Evolutionary conservation across 2,329 filamentous ascomycete genomes (phyloP).

Genomic region (Cadophora sp.): DNA sequence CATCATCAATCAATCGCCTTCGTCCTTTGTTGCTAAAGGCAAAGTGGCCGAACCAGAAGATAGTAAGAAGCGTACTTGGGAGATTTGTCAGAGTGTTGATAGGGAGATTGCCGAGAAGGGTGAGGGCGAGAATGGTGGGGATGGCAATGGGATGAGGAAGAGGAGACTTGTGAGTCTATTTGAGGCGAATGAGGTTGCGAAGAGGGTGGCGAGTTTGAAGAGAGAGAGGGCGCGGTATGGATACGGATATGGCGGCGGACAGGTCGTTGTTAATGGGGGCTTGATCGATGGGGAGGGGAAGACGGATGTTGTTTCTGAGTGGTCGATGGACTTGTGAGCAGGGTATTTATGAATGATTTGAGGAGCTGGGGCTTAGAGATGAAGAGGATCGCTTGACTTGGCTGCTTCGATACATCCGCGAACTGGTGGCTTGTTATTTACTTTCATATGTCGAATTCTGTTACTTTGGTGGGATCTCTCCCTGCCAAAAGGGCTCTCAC

Average conservation of each 20-base stretch:
- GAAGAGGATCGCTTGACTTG: too few relatives aligned
- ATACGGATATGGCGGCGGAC: conserved; percentile 23
- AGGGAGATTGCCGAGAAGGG: conserved; percentile 8
- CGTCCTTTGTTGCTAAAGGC: conserved; percentile 19
- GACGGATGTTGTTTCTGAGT: conserved; percentile 35
- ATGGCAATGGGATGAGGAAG: conserved; percentile 47
- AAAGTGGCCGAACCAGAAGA: conserved; percentile 23
- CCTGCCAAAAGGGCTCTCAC: not conserved
- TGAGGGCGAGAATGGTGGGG: conserved; percentile 32
- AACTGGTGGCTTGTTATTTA: not conserved
- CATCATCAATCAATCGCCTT: conserved; percentile 19
- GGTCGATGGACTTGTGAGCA: conserved; percentile 22
- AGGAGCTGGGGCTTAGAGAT: too few relatives aligned
- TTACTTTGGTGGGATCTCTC: too few relatives aligned
- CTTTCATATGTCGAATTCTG: too few relatives aligned
- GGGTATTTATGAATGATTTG: not conserved
- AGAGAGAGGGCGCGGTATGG: not conserved
- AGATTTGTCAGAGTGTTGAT: conserved; percentile 46
- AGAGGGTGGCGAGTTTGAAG: conserved; percentile 44
- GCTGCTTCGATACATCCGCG: not conserved
- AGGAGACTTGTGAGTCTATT: conserved; percentile 60
- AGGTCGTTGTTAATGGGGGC: conserved; percentile 35
- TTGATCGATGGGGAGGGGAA: conserved; percentile 31
- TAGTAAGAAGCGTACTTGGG: conserved; percentile 44
- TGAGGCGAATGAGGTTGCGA: conserved; percentile 67